Evolutionary conservation across 2,329 filamentous ascomycete genomes (phyloP).

Genomic region (Aspergillus sp.): DNA sequence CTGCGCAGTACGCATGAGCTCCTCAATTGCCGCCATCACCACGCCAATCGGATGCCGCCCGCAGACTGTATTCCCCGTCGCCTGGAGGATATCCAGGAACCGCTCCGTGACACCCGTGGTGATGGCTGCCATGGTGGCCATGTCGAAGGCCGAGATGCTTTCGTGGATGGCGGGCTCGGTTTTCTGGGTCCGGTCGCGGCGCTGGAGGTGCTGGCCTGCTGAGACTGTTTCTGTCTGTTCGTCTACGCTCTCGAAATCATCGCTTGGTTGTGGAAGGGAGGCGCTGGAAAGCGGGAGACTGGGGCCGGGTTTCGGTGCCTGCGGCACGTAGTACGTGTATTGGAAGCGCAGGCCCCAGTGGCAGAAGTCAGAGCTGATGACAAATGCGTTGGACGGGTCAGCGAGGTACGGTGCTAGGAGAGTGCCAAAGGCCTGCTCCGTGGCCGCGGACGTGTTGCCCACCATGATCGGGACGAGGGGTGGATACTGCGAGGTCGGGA

Average conservation of each 20-base stretch:
- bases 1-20: conserved; percentile 37
- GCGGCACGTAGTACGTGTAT: conserved; percentile 68
- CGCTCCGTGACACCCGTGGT: conserved; percentile 62
- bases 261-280: conserved; percentile 35
- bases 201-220: conserved; percentile 19
- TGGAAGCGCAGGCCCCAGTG: conserved; percentile 84
- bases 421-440: conserved; percentile 61
- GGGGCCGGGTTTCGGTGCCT: conserved; percentile 33
- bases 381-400: conserved; percentile 67
- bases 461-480: conserved; percentile 77
- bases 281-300: conserved; percentile 32
- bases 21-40: conserved; percentile 78
- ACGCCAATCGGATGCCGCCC: conserved; percentile 92
- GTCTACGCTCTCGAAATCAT: conserved; percentile 16
- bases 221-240: conserved; percentile 23
- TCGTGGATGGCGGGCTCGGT: conserved; percentile 60
- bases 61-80: conserved; percentile 85
- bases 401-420: conserved; percentile 70
- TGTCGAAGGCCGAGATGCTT: conserved; percentile 72
- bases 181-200: conserved; percentile 26
- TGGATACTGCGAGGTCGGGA: conserved; percentile 52
- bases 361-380: conserved; percentile 92
- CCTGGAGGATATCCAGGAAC: conserved; percentile 61
- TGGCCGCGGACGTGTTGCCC: conserved; percentile 58
- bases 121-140: conserved; percentile 75